Evolutionary conservation across 169 alveolate species (phyloP).

Genomic region (Fabrea salina): DNA sequence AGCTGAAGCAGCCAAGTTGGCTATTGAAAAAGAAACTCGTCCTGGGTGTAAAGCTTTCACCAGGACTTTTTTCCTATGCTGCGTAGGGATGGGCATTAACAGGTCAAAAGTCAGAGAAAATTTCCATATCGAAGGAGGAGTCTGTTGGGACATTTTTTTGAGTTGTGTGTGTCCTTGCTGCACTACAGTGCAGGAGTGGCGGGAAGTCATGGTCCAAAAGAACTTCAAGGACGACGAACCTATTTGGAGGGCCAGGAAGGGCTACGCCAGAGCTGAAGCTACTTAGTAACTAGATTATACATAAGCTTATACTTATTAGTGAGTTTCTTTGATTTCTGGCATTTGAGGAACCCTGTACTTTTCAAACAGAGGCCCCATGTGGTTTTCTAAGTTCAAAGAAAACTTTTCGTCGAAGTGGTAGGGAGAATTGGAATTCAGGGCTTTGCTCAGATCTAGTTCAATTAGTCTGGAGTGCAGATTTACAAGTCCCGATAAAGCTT

Average conservation of each 20-base stretch:
- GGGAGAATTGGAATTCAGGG: no score
- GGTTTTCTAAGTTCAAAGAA: no score
- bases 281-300: no score
- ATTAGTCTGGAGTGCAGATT: no score
- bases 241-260: slow-evolving; percentile 24
- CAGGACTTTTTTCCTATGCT: background rate
- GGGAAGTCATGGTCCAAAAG: slow-evolving; percentile 22
- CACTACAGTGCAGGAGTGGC: slow-evolving; percentile 1
- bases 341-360: no score
- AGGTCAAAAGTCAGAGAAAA: slow-evolving; percentile 6
- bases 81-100: slow-evolving; percentile 26
- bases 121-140: background rate
- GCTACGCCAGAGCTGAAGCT: no score
- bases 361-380: no score
- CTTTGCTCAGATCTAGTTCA: no score
- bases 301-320: no score
- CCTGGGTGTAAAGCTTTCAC: background rate
- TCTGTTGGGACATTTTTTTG: background rate
- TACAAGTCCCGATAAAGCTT: no score
- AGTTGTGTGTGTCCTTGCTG: slow-evolving; percentile 26
- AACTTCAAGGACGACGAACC: background rate
- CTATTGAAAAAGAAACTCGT: background rate
- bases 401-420: no score
- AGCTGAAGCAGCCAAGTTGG: background rate
- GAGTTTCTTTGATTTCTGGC: no score